A percentile compares a stretch with the other conserved stretches of the same genome.
Evolutionary conservation across 176 grass and related monocot species (phyloP).

Genomic region (Puccinellia tenuiflora): DNA sequence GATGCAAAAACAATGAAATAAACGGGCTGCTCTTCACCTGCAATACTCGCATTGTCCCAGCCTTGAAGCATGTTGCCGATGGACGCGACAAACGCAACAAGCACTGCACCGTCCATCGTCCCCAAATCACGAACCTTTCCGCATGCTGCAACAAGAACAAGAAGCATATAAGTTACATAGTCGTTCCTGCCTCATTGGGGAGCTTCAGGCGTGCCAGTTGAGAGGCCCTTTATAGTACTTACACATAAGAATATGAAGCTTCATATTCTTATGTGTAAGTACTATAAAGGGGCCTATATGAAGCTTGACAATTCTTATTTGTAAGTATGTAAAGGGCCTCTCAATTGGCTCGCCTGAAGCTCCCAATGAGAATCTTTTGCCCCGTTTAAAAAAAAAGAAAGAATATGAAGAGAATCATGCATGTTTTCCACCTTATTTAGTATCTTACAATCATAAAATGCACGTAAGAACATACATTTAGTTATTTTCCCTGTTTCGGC

Average conservation of each 20-base stretch:
- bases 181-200: background rate
- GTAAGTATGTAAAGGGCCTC: too few relatives aligned
- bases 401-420: background rate
- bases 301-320: too few relatives aligned
- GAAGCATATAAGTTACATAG: background rate
- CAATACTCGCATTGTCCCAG: conserved; percentile 58
- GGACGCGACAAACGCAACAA: conserved; percentile 25
- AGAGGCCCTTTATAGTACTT: background rate
- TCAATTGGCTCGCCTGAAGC: too few relatives aligned
- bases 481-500: too few relatives aligned
- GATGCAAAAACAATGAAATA: background rate
- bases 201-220: background rate
- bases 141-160: too few relatives aligned
- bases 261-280: too few relatives aligned
- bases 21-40: conserved; percentile 12
- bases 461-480: background rate
- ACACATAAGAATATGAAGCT: background rate
- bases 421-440: background rate
- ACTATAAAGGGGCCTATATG: too few relatives aligned
- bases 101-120: background rate
- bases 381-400: too few relatives aligned
- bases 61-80: conserved; percentile 56
- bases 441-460: background rate
- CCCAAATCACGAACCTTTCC: background rate
- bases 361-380: too few relatives aligned